phyloP scores from a whole-genome alignment of 768 basidiomycete species.

The Suillus fuscotomentosus region DNA sequence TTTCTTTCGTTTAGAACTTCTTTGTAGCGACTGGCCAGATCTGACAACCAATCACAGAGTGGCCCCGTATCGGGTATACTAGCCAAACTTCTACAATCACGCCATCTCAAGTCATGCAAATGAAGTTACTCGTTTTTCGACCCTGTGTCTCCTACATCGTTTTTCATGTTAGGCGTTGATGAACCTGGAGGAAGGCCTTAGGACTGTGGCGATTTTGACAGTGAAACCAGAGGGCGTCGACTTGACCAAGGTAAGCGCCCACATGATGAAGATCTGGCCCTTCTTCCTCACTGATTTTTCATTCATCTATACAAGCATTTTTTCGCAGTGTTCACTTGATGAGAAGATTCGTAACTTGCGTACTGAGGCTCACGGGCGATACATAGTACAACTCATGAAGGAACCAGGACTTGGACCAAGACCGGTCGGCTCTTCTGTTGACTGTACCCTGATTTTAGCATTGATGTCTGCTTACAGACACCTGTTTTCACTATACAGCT shows the following conservation, averaged over 20 bases:
- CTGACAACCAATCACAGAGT: too few species aligned
- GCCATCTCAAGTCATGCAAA: too few species aligned
- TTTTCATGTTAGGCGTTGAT: too few species aligned
- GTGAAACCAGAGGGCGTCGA: constrained; percentile 85
- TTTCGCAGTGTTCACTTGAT: constrained; percentile 72
- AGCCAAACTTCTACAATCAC: too few species aligned
- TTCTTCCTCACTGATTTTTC: not conserved
- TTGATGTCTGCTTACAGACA: too few species aligned
- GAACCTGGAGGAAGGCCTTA: constrained; percentile 97
- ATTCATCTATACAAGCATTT: constrained; percentile 73
- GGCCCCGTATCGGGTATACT: too few species aligned
- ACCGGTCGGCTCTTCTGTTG: constrained; percentile 49
- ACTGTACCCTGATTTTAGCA: not conserved
- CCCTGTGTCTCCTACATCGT: too few species aligned
- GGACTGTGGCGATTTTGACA: constrained; percentile 92
- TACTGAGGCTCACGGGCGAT: constrained; percentile 82
- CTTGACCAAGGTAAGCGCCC: constrained; percentile 68
- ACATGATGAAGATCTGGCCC: not conserved
- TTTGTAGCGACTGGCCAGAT: too few species aligned
- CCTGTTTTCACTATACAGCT: too few species aligned
- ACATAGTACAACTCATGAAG: constrained; percentile 80
- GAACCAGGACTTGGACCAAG: constrained; percentile 93
- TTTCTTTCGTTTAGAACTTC: too few species aligned
- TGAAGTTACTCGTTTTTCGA: too few species aligned
- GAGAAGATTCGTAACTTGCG: constrained; percentile 77